Evolutionary conservation across 495 filamentous ascomycete genomes (phyloP).

Genomic region (Hypoxylon lenormandii): DNA sequence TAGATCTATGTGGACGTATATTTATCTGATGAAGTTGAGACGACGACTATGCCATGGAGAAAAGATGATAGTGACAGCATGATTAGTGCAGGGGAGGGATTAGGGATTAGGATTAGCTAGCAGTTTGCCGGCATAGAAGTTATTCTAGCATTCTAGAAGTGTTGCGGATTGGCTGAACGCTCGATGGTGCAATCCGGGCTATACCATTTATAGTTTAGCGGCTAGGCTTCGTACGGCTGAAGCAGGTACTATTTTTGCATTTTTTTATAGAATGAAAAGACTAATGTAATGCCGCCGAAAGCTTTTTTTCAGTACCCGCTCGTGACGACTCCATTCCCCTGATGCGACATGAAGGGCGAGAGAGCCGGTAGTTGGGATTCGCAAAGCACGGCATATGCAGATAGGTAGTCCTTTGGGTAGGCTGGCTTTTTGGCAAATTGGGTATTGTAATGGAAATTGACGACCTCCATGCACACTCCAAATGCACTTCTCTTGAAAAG

Average conservation of each 20-base stretch:
- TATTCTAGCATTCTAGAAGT: background rate
- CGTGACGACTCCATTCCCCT: background rate
- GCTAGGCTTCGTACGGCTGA: background rate
- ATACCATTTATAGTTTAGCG: conserved; percentile 35
- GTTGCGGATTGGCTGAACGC: conserved; percentile 24
- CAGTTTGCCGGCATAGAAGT: conserved; percentile 10
- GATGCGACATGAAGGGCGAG: background rate
- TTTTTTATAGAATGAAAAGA: background rate
- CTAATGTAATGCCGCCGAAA: conserved; percentile 1
- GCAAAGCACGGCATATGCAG: conserved; percentile 10
- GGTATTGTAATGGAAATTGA: conserved; percentile 4
- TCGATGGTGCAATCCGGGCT: conserved; percentile 43
- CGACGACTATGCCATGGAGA: conserved; percentile 1
- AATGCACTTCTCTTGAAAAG: background rate
- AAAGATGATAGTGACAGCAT: conserved; percentile 3
- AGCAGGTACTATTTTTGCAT: background rate
- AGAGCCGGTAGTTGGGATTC: background rate
- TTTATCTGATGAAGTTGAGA: conserved; percentile 6
- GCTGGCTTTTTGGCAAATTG: conserved; percentile 2
- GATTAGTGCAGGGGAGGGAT: conserved; percentile 8
- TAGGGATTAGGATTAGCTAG: background rate
- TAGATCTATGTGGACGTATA: conserved; percentile 14
- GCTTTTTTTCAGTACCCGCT: background rate
- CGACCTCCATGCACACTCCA: no score
- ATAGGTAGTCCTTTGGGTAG: background rate